Conservation (phyloP, 495 filamentous ascomycete species). For the Daldinia caldariorum region DNA sequence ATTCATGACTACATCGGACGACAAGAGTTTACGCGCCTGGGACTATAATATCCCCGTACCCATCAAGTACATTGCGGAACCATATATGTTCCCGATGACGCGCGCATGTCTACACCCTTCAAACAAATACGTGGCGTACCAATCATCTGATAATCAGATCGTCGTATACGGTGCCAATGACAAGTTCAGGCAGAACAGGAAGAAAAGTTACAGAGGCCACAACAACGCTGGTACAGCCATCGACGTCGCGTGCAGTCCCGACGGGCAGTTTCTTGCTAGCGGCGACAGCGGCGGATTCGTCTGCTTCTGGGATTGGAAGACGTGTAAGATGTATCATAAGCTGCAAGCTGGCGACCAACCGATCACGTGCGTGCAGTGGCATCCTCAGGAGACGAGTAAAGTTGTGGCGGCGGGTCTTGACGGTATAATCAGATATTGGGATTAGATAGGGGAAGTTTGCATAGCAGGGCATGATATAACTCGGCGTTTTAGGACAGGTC, state of each 20-base stretch:
- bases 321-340: constrained; percentile 97
- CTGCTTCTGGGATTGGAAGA: constrained; percentile 99
- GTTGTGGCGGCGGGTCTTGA: constrained; percentile 90
- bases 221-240: constrained; percentile 95
- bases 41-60: constrained; percentile 94
- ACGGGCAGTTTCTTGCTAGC: constrained; percentile 85
- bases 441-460: constrained; percentile 62
- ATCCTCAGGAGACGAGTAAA: constrained; percentile 94
- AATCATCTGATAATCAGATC: constrained; percentile 93
- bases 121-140: constrained; percentile 92
- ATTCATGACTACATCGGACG: constrained; percentile 97
- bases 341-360: constrained; percentile 81
- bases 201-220: constrained; percentile 95
- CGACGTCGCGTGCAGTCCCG: constrained; percentile 86
- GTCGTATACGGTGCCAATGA: constrained; percentile 92
- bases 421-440: constrained; percentile 93
- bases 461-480: constrained; percentile 12
- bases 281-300: constrained; percentile 89
- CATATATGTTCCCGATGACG: constrained; percentile 94
- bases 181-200: constrained; percentile 95
- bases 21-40: constrained; percentile 95
- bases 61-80: constrained; percentile 87
- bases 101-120: constrained; percentile 83
- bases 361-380: constrained; percentile 86
- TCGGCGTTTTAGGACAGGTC: constrained; percentile 24